Evolutionary conservation across 176 grass and related monocot species (phyloP), one percentile per base, ranked within the genome.

Genomic region (Aegilops umbellulata): DNA sequence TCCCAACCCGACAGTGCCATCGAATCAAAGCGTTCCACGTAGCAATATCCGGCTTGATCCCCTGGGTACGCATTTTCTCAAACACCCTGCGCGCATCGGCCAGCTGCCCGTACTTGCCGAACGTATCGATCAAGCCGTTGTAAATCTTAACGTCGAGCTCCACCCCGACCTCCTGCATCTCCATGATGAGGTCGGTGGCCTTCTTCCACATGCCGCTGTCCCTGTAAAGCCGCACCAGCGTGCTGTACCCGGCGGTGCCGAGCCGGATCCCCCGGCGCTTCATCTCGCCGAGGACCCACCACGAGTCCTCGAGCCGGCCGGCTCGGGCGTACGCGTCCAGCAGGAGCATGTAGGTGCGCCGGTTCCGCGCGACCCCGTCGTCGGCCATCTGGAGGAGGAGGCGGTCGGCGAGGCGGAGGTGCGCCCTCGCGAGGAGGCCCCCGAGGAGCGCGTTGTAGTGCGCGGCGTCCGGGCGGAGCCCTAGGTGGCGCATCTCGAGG

Each of bases 131-230:
- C 30, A 96, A 39, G 4, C 86, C 88, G 46, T 88, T 91, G 88
- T 98, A 94, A 60, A 98, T 94, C 65, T 35, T 92, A 1, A 65
- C 81, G 16, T 98, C 88, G 7, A 93, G 92, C 29, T 25, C 19
- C 27, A 95, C 81, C 7, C 91, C 88, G 4, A 85, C 16, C 58
- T 98, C 88, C 64, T 89, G 86, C 96, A 95, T 98, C 86, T 95
- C 96, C 90, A 89, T 67, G 27, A 98, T 32, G 19, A 98, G 89
- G 53, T 87, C 85, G 35, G 85, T 92, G 49, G 97, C 97, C 79
- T 95, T 98, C 94, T 94, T 99, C 97, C 94, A 96, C 97, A 96
- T 96, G 13, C 90, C 97, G 74, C 91, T 95, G 80, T 93, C 94
- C 70, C 90, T 83, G 80, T 95, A 98, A 9, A 95, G 86, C 76